Base-by-base conservation (phyloP, 306 rosid genomes). In the Quercus berberidifolia region DNA sequence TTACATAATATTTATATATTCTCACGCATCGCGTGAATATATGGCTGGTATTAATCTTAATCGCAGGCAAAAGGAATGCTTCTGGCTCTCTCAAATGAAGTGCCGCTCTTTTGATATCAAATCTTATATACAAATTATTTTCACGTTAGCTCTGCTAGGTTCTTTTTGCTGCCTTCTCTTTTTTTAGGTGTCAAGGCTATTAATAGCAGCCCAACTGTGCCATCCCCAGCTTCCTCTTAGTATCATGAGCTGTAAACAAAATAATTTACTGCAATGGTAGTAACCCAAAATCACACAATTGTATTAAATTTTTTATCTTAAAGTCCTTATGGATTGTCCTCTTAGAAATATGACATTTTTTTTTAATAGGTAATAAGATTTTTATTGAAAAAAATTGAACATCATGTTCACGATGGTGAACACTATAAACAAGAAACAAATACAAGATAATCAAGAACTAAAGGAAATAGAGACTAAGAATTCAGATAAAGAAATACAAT, bases 171-270 rank as follows among this genome's bases (percentile, higher is more conserved):
- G 76, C 76, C 74, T 81, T 81, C 65, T 68, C 79, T 43, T 64
- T 30, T 74, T 60, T 35, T 17, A 74, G 86, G 81, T 79, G 90
- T 74, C 84, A 77, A 83, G 90, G 82, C 80, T 81, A 80, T 80
- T 19, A 55, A 55, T 81, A 80, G 83, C 80, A 41, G n/a, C 80
- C 79, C 75, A 74, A 72, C 7, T 65, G 19, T 80, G 74, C 73
- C 76, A 70, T 69, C 80, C 79, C 73, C 71, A 75, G 51, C 80
- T 68, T 77, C 80, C 57, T 60, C 76, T 74, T 76, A 31, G 62
- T 77, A 54, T 58, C 68, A 60, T 51, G 81, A 86, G 82, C 76
- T 85, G 93, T 90, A 85, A 73, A 89, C 86, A 78, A 73, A 69
- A 78, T 71, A 51, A 79, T 33, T 84, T 56, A 79, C 71, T 76